phyloP scores from a whole-genome alignment of 2,329 filamentous ascomycete species.

The Colletotrichum shisoi region DNA sequence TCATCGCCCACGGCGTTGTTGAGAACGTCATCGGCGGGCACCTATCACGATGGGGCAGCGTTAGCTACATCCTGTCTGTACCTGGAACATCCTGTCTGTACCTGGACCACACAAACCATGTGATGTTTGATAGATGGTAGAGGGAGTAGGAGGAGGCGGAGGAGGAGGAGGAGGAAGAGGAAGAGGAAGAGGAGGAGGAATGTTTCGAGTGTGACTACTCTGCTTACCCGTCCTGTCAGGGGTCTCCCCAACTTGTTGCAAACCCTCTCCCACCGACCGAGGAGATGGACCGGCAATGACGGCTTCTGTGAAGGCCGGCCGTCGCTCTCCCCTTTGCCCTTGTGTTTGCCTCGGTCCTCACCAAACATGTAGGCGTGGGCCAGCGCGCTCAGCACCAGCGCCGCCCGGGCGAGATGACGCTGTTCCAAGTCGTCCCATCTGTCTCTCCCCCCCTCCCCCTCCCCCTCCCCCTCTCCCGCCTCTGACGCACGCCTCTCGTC shows the following conservation, averaged over 20 bases:
- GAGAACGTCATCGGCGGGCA: conserved; percentile 34
- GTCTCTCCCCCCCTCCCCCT: not conserved
- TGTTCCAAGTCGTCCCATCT: conserved; percentile 24
- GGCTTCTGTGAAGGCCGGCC: not conserved
- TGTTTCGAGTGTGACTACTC: not conserved
- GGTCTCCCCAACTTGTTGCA: conserved; percentile 21
- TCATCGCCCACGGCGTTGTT: conserved; percentile 31
- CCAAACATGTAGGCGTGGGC: conserved; percentile 35
- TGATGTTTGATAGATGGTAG: too few relatives aligned
- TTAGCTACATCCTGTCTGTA: conserved; percentile 1
- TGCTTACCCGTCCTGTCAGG: conserved; percentile 30
- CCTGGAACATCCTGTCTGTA: not conserved
- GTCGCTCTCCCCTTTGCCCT: not conserved
- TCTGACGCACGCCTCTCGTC: not conserved
- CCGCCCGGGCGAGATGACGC: conserved; percentile 25
- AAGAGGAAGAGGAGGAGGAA: too few relatives aligned
- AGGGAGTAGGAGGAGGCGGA: too few relatives aligned
- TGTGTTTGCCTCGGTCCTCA: conserved; percentile 8
- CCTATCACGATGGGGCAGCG: not conserved
- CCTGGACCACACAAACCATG: too few relatives aligned
- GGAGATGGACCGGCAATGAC: conserved; percentile 19
- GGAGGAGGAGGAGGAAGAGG: too few relatives aligned
- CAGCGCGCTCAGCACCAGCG: conserved; percentile 28
- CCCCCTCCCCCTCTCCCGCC: too few relatives aligned
- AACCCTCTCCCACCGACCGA: conserved; percentile 25